These are phyloP conservation scores for Cyclostephanos tholiformis DNA, from an alignment of 108 stramenopile genomes.

Conservation along the genomic window DNA sequence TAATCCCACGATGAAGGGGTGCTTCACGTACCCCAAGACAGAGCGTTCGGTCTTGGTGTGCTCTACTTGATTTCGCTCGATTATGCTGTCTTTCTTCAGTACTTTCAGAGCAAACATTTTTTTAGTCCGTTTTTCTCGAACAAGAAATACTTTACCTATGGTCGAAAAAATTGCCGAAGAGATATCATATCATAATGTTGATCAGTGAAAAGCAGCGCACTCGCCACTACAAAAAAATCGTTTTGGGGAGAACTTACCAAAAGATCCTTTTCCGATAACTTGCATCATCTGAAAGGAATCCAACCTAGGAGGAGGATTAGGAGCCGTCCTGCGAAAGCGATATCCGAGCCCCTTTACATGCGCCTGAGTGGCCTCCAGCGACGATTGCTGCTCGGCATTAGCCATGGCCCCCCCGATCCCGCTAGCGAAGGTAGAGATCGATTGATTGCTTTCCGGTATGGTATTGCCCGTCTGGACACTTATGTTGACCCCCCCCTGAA, in stretches of 20 bases:
- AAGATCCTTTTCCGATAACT: slow-evolving; percentile 94
- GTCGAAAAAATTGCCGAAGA: background rate
- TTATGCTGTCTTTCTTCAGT: slow-evolving; percentile 94
- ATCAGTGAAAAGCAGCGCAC: background rate
- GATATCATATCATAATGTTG: too few relatives aligned
- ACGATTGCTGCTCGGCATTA: slow-evolving; percentile 36
- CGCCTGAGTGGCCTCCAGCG: slow-evolving; percentile 17
- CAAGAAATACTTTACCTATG: slow-evolving; percentile 90
- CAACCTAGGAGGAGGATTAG: slow-evolving; percentile 72
- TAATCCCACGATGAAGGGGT: slow-evolving; percentile 98
- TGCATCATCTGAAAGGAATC: slow-evolving; percentile 89
- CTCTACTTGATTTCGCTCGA: slow-evolving; percentile 97
- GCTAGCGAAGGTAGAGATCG: slow-evolving; percentile 32
- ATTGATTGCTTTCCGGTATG: background rate
- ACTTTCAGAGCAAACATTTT: slow-evolving; percentile 95
- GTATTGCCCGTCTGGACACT: slow-evolving; percentile 3
- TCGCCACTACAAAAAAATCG: background rate
- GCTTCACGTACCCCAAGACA: slow-evolving; percentile 96
- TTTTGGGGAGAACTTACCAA: slow-evolving; percentile 68
- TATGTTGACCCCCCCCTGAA: slow-evolving; percentile 7
- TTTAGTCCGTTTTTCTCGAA: slow-evolving; percentile 75
- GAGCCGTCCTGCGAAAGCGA: slow-evolving; percentile 62
- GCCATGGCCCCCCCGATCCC: slow-evolving; percentile 83
- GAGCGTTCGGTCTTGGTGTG: slow-evolving; percentile 97
- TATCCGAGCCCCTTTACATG: slow-evolving; percentile 53